Base-by-base conservation (phyloP, 2,329 filamentous ascomycete species). In the Ophiocordyceps camponoti-leonardi region DNA sequence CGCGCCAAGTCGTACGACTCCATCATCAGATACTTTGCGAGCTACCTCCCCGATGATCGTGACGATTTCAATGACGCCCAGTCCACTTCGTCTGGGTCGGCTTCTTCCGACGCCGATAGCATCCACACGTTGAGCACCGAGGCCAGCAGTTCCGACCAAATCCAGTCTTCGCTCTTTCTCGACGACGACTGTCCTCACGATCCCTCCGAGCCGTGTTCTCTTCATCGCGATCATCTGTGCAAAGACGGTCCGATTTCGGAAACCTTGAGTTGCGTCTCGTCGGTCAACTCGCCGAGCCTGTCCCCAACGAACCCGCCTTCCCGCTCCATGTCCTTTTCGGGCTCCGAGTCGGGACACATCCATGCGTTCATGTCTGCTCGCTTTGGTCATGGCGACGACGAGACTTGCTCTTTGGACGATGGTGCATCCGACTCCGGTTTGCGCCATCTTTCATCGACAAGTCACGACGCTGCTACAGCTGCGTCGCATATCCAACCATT, bases 1-100 rank as follows among this genome's bases (percentile, higher is more conserved):
- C 69, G 74, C 14, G 73, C 73, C 11, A 70, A 65, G 53, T 76
- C 72, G 2, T 68, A 76, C 46, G 74, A 78, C 57, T 77, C 73
- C 18, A 70, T 78, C 49, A 71, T 78, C 49, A 66, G 73, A 50
- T 77, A 73, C 55, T 78, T 76, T 57, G 64, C 72, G 19, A 77
- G 72, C 43, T 77, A 77, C 50, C 67, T 78, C 8, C 73, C 74
- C 23, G 60, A 67, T 12, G 62, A 68, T 49, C 69, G 72, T 48
- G 56, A 65, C 2, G 53, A 59, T 37, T 69, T 66, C 59, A 61
- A 68, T 46, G 58, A 57, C 20, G 46, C 52, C 22, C 48, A 52
- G 46, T 59, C 61, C 47, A 57, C 60, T 45, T 57, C 62, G 6
- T 58, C 57, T 31, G 54, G 53, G 30, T 65, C 67, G 44, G 61